phyloP scores from a whole-genome alignment of 805 yeast species.

The Schizosaccharomyces octosporus region DNA sequence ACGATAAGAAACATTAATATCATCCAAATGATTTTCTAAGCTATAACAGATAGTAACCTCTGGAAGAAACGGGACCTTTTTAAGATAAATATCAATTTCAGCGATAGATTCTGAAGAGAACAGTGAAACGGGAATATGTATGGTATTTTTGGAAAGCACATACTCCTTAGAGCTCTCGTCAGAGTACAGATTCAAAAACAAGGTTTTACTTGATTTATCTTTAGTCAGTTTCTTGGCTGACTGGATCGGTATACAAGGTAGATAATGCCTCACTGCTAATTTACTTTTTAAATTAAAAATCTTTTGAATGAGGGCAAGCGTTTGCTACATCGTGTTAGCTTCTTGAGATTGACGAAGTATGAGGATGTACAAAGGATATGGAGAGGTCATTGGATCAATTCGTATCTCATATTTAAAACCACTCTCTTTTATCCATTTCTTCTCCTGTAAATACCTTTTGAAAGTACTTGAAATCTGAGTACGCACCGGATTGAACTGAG shows the following conservation, averaged over 20 bases:
- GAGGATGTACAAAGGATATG: too few relatives aligned
- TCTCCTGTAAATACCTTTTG: background rate
- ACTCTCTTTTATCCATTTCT: too few relatives aligned
- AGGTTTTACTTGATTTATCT: background rate
- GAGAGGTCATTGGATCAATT: too few relatives aligned
- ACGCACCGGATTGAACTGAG: background rate
- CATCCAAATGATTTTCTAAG: background rate
- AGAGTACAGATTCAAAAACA: background rate
- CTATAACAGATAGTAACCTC: background rate
- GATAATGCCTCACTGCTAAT: background rate
- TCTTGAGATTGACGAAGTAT: too few relatives aligned
- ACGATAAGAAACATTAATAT: background rate
- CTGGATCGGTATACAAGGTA: background rate
- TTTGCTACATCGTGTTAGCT: background rate
- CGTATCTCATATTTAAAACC: too few relatives aligned
- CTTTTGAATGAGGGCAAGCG: background rate
- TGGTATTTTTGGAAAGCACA: background rate
- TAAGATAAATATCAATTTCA: background rate
- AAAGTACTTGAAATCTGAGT: background rate
- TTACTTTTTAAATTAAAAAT: background rate
- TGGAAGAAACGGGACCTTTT: background rate
- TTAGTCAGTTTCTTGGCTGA: background rate
- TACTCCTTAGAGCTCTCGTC: background rate
- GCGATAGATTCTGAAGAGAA: background rate
- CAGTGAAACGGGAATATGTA: background rate